Percentiles rank a stretch among this genome's conserved stretches.
These are phyloP conservation scores for Cryptosporidium parvum DNA, from an alignment of 169 alveolate species.

Conservation along the genomic window DNA sequence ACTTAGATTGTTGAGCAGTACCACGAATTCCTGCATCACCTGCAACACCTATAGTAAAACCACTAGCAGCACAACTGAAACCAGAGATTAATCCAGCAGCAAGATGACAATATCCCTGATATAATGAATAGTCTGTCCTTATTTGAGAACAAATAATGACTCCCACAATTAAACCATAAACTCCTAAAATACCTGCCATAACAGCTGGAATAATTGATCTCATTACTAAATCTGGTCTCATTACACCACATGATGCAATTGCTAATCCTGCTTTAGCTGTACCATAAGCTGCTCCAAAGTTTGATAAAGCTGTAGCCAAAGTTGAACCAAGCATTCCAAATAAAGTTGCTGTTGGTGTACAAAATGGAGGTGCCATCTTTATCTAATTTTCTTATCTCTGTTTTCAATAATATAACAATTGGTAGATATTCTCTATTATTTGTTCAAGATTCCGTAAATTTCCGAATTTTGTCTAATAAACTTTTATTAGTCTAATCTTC, in stretches of 20 bases:
- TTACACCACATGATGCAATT: conserved; percentile 89
- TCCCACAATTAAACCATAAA: conserved; percentile 91
- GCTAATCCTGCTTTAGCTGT: conserved; percentile 91
- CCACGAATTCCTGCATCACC: conserved; percentile 92
- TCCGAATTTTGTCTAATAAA: background rate
- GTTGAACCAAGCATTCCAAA: conserved; percentile 89
- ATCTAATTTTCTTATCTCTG: background rate
- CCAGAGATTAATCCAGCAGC: conserved; percentile 91
- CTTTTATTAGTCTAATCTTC: background rate
- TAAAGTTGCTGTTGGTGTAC: conserved; percentile 81
- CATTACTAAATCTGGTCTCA: conserved; percentile 90
- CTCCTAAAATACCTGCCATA: conserved; percentile 93
- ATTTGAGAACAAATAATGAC: conserved; percentile 86
- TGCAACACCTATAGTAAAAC: conserved; percentile 89
- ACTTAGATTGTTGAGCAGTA: conserved; percentile 85
- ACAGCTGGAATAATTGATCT: conserved; percentile 90
- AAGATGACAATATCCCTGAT: conserved; percentile 86
- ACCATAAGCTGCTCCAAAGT: conserved; percentile 93
- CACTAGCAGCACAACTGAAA: conserved; percentile 89
- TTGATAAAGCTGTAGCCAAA: conserved; percentile 87
- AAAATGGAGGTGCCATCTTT: conserved; percentile 67
- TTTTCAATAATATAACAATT: background rate
- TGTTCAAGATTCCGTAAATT: background rate
- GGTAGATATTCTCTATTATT: background rate
- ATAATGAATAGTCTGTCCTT: conserved; percentile 79